Percentiles rank a stretch among this genome's conserved stretches.
These are phyloP conservation scores for Boletus rufocinnamomeus DNA, from an alignment of 768 basidiomycete species.

Conservation along the genomic window DNA sequence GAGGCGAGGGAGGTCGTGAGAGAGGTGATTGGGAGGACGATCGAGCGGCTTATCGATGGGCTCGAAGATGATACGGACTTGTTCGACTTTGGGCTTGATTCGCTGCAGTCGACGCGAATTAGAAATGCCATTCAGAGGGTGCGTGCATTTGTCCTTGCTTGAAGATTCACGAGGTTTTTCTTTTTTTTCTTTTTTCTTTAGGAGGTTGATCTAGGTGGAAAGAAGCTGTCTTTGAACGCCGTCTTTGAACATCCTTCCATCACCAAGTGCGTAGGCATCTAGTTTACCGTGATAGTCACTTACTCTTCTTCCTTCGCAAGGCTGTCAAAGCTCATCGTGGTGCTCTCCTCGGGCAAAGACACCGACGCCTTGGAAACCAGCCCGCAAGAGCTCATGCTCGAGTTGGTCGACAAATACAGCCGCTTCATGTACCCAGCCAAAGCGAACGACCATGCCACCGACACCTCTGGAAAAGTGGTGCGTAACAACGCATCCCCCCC, in stretches of 20 bases:
- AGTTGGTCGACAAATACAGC: slow-evolving; percentile 47
- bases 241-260: slow-evolving; percentile 55
- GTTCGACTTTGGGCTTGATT: slow-evolving; percentile 54
- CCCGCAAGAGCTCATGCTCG: slow-evolving; percentile 44
- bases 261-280: slow-evolving; percentile 31
- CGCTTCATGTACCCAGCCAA: slow-evolving; percentile 10
- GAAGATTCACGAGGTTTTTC: too few relatives aligned
- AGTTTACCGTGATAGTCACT: background rate
- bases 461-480: slow-evolving; percentile 19
- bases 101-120: slow-evolving; percentile 53
- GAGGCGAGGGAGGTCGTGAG: slow-evolving; percentile 18
- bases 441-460: slow-evolving; percentile 10
- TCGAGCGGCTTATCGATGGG: slow-evolving; percentile 18
- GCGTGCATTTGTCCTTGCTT: slow-evolving; percentile 18
- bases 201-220: slow-evolving; percentile 25
- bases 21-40: slow-evolving; percentile 23
- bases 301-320: slow-evolving; percentile 19
- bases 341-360: slow-evolving; percentile 35
- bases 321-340: slow-evolving; percentile 43
- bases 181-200: background rate
- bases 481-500: background rate
- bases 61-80: slow-evolving; percentile 40
- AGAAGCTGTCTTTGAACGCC: slow-evolving; percentile 30
- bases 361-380: slow-evolving; percentile 20
- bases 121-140: slow-evolving; percentile 49